Base-by-base conservation (phyloP, 345 rosid genomes). In the Gossypium anomalum region DNA sequence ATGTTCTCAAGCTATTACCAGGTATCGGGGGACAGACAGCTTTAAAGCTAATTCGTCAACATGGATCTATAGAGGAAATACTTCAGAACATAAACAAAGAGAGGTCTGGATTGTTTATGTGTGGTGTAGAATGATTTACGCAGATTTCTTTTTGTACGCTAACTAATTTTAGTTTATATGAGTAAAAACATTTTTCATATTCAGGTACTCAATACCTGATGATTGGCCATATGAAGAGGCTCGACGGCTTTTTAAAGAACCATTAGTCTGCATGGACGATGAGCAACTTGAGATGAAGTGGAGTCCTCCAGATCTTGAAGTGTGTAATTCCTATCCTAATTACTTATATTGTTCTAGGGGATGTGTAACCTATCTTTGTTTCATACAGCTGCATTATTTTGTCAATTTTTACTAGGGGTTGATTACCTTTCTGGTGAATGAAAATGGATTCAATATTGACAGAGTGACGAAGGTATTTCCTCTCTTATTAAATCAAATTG, bases 1-100 rank as follows among this genome's bases (percentile, higher is more conserved):
- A 7, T 52, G 6, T 72, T 61, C 27, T 38, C 41, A 77, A 64
- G 14, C 52, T 71, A 72, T 82, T 67, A 34, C 75, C 81, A 94
- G 99, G 99, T 52, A 93, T 94, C 10, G 99, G 98, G 63, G 98
- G 98, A 52, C 83, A 41, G 79, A 92, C 99, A 74, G 97, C 99
- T 53, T 34, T 94, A 80, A 94, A 94, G 91, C 96, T 94, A 76
- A 86, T 94, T 72, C 93, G 94, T 73, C 99, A 92, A 75, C 97
- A 93, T 84, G 98, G 98, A 22, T 89, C 92, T 15, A 89, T 95
- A 77, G 98, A 95, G 84, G 77, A 49, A 22, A 90, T 95, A 79
- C 79, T 93, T 66, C 90, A 93, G 78, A 95, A 93, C 77, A 86
- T 95, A 53, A 91, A 88, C 83, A 91, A 78, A 86, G 98, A 95